Evolutionary conservation across 2,329 filamentous ascomycete genomes (phyloP).

Genomic region (Penicillium brevicompactum): DNA sequence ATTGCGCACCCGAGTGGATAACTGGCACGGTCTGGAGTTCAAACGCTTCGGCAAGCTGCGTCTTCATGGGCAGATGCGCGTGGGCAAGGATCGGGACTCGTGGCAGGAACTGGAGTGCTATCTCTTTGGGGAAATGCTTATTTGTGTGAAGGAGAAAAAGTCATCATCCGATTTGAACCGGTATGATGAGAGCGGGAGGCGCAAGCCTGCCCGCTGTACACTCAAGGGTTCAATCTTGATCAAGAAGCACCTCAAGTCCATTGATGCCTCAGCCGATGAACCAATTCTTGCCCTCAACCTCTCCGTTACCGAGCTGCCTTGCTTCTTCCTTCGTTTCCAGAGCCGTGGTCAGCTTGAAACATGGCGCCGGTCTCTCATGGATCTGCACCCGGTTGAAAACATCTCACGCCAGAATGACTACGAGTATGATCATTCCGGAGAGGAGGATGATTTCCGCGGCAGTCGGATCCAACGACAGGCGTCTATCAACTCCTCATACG

Average conservation of each 20-base stretch:
- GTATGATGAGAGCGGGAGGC: slow-evolving; percentile 64
- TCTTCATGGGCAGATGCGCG: slow-evolving; percentile 83
- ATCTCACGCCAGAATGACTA: slow-evolving; percentile 70
- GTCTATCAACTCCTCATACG: slow-evolving; percentile 80
- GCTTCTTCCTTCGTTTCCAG: slow-evolving; percentile 90
- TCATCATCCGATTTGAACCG: slow-evolving; percentile 52
- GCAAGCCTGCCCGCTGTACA: slow-evolving; percentile 75
- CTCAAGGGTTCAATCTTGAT: slow-evolving; percentile 97
- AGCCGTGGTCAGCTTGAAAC: slow-evolving; percentile 77
- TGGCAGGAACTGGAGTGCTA: slow-evolving; percentile 99
- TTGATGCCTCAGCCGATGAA: slow-evolving; percentile 73
- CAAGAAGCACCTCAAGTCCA: slow-evolving; percentile 94
- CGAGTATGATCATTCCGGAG: slow-evolving; percentile 78
- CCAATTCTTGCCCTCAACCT: slow-evolving; percentile 85
- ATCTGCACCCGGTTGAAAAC: slow-evolving; percentile 73
- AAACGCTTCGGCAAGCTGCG: slow-evolving; percentile 88
- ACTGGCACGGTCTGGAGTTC: slow-evolving; percentile 97
- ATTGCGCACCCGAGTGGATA: slow-evolving; percentile 84
- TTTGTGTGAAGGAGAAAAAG: slow-evolving; percentile 98
- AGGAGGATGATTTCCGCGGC: slow-evolving; percentile 80
- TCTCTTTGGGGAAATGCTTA: slow-evolving; percentile 97
- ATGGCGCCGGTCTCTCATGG: slow-evolving; percentile 85
- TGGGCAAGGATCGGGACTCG: slow-evolving; percentile 92
- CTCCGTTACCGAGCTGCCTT: slow-evolving; percentile 87
- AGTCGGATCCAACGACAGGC: slow-evolving; percentile 69